Percentiles rank a stretch among this genome's conserved stretches.
phyloP scores from a whole-genome alignment of 1,284 basidiomycete genomes.

The Moesziomyces globuligerus region DNA sequence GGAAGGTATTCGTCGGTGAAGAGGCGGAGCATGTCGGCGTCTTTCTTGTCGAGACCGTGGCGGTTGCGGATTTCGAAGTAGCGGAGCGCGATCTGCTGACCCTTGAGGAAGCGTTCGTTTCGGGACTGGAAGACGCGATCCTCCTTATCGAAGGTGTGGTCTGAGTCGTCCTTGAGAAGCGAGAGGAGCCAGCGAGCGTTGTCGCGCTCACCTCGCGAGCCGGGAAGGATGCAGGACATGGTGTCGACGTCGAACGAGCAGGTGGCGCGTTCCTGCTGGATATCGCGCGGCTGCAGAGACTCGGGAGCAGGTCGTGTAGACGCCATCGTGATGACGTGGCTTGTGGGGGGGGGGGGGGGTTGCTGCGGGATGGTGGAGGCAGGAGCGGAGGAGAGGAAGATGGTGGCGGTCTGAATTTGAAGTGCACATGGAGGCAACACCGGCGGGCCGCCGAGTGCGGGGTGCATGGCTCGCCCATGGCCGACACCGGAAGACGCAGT shows the following conservation, averaged over 20 bases:
- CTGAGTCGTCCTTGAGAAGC: slow-evolving; percentile 44
- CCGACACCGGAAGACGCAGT: slow-evolving; percentile 1
- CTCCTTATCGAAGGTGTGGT: slow-evolving; percentile 49
- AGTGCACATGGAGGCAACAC: too few species aligned
- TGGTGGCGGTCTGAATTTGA: background rate
- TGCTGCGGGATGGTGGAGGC: too few species aligned
- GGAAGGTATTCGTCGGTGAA: slow-evolving; percentile 57
- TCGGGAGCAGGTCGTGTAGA: slow-evolving; percentile 43
- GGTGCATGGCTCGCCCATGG: background rate
- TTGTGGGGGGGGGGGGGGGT: too few species aligned
- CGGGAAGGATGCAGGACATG: slow-evolving; percentile 55
- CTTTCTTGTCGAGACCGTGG: slow-evolving; percentile 53
- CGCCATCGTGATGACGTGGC: slow-evolving; percentile 7
- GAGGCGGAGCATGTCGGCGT: slow-evolving; percentile 50
- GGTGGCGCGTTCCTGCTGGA: slow-evolving; percentile 36
- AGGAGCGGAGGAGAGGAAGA: background rate
- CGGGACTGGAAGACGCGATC: slow-evolving; percentile 52
- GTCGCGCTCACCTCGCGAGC: slow-evolving; percentile 39
- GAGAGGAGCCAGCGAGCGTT: slow-evolving; percentile 51
- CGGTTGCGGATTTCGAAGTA: slow-evolving; percentile 56
- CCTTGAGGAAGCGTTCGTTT: slow-evolving; percentile 49
- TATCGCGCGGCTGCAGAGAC: slow-evolving; percentile 42
- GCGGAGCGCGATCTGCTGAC: slow-evolving; percentile 47
- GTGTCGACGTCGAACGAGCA: slow-evolving; percentile 50
- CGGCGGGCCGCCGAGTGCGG: too few species aligned